phyloP scores from a whole-genome alignment of 257 asterid species.

The Solanum etuberosum region DNA sequence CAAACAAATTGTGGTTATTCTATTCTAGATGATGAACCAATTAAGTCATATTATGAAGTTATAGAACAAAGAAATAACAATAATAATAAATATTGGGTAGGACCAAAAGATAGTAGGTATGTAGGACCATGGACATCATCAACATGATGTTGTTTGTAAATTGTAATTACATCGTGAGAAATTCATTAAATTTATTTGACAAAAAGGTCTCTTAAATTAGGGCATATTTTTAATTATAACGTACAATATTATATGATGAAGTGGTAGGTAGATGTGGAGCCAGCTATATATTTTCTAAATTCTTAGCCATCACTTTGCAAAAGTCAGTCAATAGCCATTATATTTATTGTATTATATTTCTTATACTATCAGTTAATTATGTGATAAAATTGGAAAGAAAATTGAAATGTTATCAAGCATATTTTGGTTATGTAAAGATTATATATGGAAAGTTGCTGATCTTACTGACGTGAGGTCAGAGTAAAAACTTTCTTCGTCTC shows the following conservation, averaged over 20 bases:
- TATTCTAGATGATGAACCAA: background rate
- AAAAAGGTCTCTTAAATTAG: background rate
- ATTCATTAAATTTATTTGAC: background rate
- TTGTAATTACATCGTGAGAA: background rate
- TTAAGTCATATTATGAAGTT: background rate
- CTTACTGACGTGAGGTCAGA: background rate
- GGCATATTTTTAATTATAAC: background rate
- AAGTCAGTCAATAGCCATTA: constrained; percentile 8
- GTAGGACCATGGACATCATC: background rate
- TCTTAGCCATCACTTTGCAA: background rate
- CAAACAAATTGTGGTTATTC: background rate
- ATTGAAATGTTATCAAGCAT: background rate
- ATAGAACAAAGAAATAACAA: background rate
- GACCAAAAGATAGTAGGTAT: background rate
- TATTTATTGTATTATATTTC: background rate
- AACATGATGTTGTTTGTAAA: background rate
- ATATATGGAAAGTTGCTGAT: background rate
- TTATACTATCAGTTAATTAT: background rate
- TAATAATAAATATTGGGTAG: background rate
- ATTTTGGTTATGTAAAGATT: background rate
- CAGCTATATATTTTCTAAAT: background rate
- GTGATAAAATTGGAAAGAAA: background rate
- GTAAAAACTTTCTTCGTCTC: background rate
- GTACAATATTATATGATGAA: background rate
- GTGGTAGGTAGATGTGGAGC: constrained; percentile 4